Base-by-base conservation (phyloP, 768 basidiomycete species). In the Pholiota molesta region DNA sequence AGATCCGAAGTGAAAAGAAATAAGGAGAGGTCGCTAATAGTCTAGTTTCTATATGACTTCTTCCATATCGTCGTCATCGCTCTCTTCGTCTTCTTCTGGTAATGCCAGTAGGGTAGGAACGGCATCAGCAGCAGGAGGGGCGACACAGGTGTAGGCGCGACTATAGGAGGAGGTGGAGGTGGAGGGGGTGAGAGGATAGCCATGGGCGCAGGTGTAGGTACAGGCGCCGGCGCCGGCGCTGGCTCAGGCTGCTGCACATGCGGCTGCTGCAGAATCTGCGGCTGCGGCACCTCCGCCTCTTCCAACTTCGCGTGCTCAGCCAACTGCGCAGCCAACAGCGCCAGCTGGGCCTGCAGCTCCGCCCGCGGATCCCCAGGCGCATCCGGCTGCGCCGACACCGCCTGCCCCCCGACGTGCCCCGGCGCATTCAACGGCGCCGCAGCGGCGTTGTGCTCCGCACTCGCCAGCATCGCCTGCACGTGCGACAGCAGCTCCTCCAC, bases 281-380 rank as follows among this genome's bases (percentile, higher is more conserved):
- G 37, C 57, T 29, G 62, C 57, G 40, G 21, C 26, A 17, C 61
- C 14, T 64, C 62, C 31, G 59, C 72, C 33, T 76, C 76, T 35
- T 79, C 78, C 26, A 73, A 75, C 55, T 85, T 83, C 14, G 83
- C 86, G 52, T 91, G 77, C 70, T 91, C 91, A 26, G 84, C 83
- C 26, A 93, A 71, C 68, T 92, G 91, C 0, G 86, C 88, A 5
- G 90, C 89, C 58, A 92, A 71, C 31, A 92, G 78, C 2, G 86
- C 90, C 47, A 92, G 78, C 65, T 89, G 89, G 0, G 88, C 89
- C 68, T 92, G 91, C 57, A 92, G 72, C 57, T 87, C 84, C 37
- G 90, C 89, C 17, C 91, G 81, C 51, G 83, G 65, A 51, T 68
- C 68, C 37, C 57, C 62, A 13, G 56, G 47, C 4, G 62, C 39